Conservation (phyloP, 1,284 basidiomycete genomes). For the Porogramme epimiltina region DNA sequence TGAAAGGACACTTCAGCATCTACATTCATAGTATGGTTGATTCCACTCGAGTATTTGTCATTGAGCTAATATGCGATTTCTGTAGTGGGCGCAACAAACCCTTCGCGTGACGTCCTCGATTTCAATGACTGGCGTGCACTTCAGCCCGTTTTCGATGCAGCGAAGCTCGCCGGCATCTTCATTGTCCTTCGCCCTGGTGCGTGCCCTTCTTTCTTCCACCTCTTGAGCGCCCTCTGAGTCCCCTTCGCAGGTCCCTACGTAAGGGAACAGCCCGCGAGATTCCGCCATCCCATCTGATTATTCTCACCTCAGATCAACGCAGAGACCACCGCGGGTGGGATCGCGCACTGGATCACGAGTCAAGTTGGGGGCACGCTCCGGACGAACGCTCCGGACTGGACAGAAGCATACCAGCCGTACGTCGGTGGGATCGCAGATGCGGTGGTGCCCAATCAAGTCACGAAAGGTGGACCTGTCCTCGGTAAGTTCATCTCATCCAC, state of each 20-base stretch:
- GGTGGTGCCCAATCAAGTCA: slow-evolving; percentile 68
- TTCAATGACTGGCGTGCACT: slow-evolving; percentile 71
- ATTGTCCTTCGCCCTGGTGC: slow-evolving; percentile 47
- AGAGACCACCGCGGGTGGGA: slow-evolving; percentile 80
- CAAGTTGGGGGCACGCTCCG: slow-evolving; percentile 67
- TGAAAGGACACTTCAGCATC: slow-evolving; percentile 50
- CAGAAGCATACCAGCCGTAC: slow-evolving; percentile 71
- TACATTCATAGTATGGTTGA: slow-evolving; percentile 54
- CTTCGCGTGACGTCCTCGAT: slow-evolving; percentile 72
- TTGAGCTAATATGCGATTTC: no score
- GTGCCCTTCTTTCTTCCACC: neutral
- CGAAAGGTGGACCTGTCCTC: slow-evolving; percentile 72
- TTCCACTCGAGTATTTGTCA: no score
- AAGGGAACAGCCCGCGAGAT: neutral
- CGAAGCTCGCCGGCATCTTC: slow-evolving; percentile 46
- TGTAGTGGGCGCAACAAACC: slow-evolving; percentile 66
- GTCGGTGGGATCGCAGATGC: slow-evolving; percentile 62
- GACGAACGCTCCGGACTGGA: slow-evolving; percentile 71
- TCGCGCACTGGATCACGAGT: slow-evolving; percentile 77
- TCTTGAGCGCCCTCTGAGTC: neutral
- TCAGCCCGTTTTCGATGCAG: slow-evolving; percentile 56
- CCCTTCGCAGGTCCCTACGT: slow-evolving; percentile 28
- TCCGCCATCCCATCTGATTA: neutral
- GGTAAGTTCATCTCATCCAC: slow-evolving; percentile 43
- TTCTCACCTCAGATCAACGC: slow-evolving; percentile 69